Evolutionary conservation across 2,329 filamentous ascomycete genomes (phyloP), one percentile per base, ranked within the genome.

Genomic region (Cladosporium cucumerinum): DNA sequence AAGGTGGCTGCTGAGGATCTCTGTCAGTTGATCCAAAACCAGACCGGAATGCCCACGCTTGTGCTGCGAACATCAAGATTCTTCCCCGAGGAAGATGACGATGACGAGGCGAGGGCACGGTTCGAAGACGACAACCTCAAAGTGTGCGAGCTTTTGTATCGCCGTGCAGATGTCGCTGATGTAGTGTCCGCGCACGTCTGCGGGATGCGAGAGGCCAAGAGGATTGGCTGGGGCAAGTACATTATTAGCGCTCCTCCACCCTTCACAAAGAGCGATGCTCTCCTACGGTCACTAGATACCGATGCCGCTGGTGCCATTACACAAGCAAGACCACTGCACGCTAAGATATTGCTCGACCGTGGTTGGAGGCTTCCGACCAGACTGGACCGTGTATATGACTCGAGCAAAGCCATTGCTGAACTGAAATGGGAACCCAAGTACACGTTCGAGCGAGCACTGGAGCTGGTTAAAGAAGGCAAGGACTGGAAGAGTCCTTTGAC

Each of bases 1-100:
- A 84, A 84, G 58, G 73, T 77, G 18, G 80, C 80, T 1, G 82
- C 82, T 5, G 82, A 84, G 66, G 81, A 83, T 59, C 65, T 84
- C 32, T 83, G 81, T 68, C 73, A 72, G 14, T 75, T 84, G 6
- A 66, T 81, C 1, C 78, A 81, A 49, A 68, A 69, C 14, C 75
- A 82, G 62, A 75, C 74, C 0, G 66, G 69, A 1, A 68, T 84
- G 67, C 81, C 81, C 0, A 72, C 79, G 0, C 46, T 84, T 0
- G 74, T 84, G 6, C 74, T 84, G 10, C 78, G 81, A n/a, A 79
- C 78, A 2, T 80, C 77, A 58, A 78, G 82, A 57, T 84, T 84
- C 49, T 54, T 69, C 25, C 68, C 65, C 1, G 68, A 69, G 49
- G 61, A 55, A 16, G 68, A 69, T 25, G 66, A 69, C 28, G 61